Evolutionary conservation across 179 eudicot genomes (phyloP).

Genomic region (Pouteria campechiana): DNA sequence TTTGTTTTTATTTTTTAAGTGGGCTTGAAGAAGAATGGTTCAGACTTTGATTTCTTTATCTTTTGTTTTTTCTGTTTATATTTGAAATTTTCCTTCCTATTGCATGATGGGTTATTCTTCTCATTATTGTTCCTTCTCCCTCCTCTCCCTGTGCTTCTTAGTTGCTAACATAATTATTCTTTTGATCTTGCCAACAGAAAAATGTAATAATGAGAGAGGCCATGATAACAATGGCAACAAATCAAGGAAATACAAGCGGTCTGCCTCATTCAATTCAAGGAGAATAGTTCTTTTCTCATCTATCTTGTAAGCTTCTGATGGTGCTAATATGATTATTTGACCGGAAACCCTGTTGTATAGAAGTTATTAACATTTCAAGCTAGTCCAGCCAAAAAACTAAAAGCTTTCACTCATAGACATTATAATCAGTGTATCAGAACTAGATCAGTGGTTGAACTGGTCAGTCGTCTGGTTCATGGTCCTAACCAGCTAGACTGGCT

Average conservation of each 20-base stretch:
- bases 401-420: no score
- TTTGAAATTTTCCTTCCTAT: not conserved
- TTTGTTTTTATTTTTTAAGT: no score
- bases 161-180: not conserved
- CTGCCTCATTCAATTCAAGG: slow-evolving; percentile 62
- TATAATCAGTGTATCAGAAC: no score
- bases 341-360: no score
- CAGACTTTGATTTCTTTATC: no score
- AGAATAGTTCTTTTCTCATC: slow-evolving; percentile 76
- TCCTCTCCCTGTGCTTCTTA: not conserved
- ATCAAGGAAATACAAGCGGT: slow-evolving; percentile 69
- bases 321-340: no score
- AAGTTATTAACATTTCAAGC: no score
- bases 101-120: not conserved
- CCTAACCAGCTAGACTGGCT: no score
- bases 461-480: no score
- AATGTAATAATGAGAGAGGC: slow-evolving; percentile 25
- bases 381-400: no score
- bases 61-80: not conserved
- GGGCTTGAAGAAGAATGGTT: no score
- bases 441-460: no score
- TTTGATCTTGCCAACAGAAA: slow-evolving; percentile 18
- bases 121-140: not conserved
- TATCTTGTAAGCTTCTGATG: slow-evolving; percentile 72
- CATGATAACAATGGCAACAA: slow-evolving; percentile 35